Evolutionary conservation across 83 land plant genomes (phyloP).

Genomic region (Larix sibirica): DNA sequence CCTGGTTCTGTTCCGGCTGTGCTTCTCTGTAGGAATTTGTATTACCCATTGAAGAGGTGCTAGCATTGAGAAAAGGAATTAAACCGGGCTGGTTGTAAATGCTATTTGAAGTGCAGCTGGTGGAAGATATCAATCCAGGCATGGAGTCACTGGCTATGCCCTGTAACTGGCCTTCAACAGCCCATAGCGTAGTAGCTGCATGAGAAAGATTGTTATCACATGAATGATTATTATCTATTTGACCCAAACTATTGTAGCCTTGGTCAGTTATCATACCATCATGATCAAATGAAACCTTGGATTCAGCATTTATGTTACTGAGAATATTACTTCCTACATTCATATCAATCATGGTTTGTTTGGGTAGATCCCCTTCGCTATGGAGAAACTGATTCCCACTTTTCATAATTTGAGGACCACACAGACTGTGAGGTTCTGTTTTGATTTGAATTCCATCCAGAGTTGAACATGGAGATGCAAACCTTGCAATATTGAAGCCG

Average conservation of each 20-base stretch:
- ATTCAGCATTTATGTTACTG: background rate
- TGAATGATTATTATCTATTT: background rate
- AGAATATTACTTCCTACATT: background rate
- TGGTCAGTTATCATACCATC: background rate
- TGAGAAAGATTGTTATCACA: background rate
- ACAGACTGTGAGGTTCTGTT: background rate
- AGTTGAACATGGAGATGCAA: conserved; percentile 14
- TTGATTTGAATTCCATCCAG: conserved; percentile 3
- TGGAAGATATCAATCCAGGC: background rate
- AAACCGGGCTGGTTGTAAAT: conserved; percentile 1
- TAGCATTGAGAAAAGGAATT: background rate
- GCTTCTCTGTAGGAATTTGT: background rate
- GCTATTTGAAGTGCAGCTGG: conserved; percentile 3
- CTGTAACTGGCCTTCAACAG: conserved; percentile 8
- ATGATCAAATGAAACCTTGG: conserved; percentile 8
- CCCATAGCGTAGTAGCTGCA: background rate
- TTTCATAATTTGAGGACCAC: background rate
- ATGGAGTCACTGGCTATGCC: background rate
- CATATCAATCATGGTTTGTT: background rate
- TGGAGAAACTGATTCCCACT: background rate
- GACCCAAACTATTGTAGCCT: background rate
- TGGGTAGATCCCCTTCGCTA: background rate
- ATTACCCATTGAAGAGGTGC: conserved; percentile 10
- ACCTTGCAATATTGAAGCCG: background rate
- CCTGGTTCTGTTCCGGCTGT: background rate